Evolutionary conservation across 2,329 filamentous ascomycete genomes (phyloP).

Genomic region (Arachnomyces sp.): DNA sequence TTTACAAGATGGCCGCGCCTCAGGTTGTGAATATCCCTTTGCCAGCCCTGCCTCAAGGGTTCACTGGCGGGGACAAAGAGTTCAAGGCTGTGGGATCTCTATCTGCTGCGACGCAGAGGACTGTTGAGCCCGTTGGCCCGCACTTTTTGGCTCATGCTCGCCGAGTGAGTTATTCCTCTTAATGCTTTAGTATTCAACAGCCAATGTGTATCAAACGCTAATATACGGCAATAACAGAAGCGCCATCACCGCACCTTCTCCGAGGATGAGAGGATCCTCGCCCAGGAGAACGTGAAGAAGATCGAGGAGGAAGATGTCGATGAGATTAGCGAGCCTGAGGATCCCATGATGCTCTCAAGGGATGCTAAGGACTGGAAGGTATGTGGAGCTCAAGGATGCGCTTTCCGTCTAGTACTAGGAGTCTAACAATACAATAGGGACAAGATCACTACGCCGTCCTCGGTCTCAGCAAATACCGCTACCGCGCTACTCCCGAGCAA

Average conservation of each 20-base stretch:
- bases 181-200: neutral
- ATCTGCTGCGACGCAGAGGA: constrained; percentile 70
- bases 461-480: constrained; percentile 85
- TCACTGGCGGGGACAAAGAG: constrained; percentile 74
- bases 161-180: constrained; percentile 51
- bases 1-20: constrained; percentile 55
- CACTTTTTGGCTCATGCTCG: constrained; percentile 97
- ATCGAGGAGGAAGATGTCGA: constrained; percentile 83
- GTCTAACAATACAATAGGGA: constrained; percentile 43
- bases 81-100: constrained; percentile 78
- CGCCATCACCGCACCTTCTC: constrained; percentile 97
- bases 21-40: constrained; percentile 42
- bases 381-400: constrained; percentile 20
- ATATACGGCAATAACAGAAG: constrained; percentile 39
- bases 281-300: constrained; percentile 90
- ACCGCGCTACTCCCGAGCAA: constrained; percentile 89
- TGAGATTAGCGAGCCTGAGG: constrained; percentile 90
- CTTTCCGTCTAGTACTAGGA: neutral
- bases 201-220: constrained; percentile 15
- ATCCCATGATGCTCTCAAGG: constrained; percentile 80
- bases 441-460: constrained; percentile 99
- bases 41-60: constrained; percentile 69
- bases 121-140: constrained; percentile 90
- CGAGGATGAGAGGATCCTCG: constrained; percentile 96
- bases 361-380: constrained; percentile 99